Percentiles rank a stretch among this genome's conserved stretches.
These are phyloP conservation scores for Aureoboletus auriporus DNA, from an alignment of 768 basidiomycete genomes.

Conservation along the genomic window DNA sequence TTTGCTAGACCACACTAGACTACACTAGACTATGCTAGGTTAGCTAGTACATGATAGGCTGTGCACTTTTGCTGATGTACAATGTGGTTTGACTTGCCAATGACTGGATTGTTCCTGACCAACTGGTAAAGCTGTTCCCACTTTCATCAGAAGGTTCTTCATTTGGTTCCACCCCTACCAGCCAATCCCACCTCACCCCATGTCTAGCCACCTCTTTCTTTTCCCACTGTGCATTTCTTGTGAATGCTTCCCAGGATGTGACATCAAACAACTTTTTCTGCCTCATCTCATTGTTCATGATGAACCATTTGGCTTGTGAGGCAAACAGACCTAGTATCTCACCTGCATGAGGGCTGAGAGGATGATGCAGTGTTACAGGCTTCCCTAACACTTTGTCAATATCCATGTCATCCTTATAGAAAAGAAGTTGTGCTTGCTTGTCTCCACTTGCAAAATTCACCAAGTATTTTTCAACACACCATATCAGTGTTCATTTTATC, in stretches of 20 bases:
- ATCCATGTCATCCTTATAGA: slow-evolving; percentile 29
- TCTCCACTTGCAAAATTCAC: slow-evolving; percentile 23
- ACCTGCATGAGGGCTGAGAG: slow-evolving; percentile 46
- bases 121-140: slow-evolving; percentile 1
- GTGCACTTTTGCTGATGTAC: background rate
- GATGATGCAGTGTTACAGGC: slow-evolving; percentile 34
- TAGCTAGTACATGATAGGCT: too few species aligned
- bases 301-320: slow-evolving; percentile 55
- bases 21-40: too few species aligned
- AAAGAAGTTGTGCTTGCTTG: slow-evolving; percentile 32
- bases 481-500: slow-evolving; percentile 43
- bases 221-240: slow-evolving; percentile 26
- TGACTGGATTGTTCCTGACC: slow-evolving; percentile 25
- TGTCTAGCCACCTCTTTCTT: slow-evolving; percentile 29
- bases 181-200: slow-evolving; percentile 21
- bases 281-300: slow-evolving; percentile 41
- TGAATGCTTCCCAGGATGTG: slow-evolving; percentile 46
- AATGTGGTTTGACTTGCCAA: slow-evolving; percentile 17
- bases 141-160: slow-evolving; percentile 6
- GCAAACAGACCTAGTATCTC: slow-evolving; percentile 52
- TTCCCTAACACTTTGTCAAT: slow-evolving; percentile 26
- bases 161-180: slow-evolving; percentile 9
- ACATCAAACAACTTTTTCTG: slow-evolving; percentile 38
- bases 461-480: slow-evolving; percentile 45
- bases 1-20: too few species aligned